These are phyloP conservation scores for Trichoderma afroharzianum DNA, from an alignment of 2,329 filamentous ascomycete species.

Conservation along the genomic window DNA sequence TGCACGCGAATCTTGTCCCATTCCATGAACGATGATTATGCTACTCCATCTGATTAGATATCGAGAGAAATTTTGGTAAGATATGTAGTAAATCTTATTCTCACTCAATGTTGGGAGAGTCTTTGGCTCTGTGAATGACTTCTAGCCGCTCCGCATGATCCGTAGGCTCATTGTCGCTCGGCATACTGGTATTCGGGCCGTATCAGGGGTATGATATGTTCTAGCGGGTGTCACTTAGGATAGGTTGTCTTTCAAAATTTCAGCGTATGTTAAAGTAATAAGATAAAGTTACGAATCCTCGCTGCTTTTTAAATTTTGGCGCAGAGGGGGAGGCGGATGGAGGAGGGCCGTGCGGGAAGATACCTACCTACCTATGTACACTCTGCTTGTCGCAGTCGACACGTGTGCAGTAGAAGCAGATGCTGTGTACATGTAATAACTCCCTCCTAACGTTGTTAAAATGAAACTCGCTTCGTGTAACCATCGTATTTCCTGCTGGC, in stretches of 20 bases:
- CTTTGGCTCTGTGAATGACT: background rate
- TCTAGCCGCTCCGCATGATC: background rate
- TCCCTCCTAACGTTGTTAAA: background rate
- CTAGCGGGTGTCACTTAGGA: background rate
- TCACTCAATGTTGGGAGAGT: background rate
- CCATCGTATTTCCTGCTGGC: background rate
- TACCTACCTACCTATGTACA: background rate
- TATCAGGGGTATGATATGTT: background rate
- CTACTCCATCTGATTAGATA: background rate
- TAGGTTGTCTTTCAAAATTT: background rate
- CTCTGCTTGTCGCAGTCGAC: background rate
- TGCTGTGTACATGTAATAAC: background rate
- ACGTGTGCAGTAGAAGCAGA: background rate
- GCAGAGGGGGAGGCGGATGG: too few species aligned
- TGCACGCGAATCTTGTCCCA: background rate
- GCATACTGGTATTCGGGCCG: background rate
- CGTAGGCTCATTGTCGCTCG: background rate
- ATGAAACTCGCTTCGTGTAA: background rate
- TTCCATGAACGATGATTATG: background rate
- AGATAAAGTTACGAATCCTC: background rate
- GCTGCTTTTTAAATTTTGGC: background rate
- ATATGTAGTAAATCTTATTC: background rate
- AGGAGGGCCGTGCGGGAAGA: background rate
- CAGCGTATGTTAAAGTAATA: background rate
- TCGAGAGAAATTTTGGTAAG: background rate